phyloP scores from a whole-genome alignment of 306 rosid genomes.

The Pterocarpus macrocarpus region DNA sequence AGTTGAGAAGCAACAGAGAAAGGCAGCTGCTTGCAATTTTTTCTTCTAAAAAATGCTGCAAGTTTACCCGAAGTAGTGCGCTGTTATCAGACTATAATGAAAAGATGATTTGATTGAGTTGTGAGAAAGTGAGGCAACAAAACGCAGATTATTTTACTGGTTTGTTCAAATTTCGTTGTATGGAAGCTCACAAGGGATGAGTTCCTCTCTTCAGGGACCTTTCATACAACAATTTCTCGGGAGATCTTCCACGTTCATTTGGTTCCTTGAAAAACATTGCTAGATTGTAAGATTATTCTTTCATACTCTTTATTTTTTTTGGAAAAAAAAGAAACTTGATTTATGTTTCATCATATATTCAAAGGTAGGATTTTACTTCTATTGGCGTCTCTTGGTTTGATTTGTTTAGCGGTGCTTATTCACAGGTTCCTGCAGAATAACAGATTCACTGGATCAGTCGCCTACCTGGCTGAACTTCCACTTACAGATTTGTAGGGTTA shows the following conservation, averaged over 20 bases:
- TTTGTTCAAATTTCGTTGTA: conserved; percentile 21
- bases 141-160: no score
- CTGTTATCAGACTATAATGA: no score
- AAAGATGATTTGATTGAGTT: no score
- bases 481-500: conserved; percentile 78
- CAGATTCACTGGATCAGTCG: conserved; percentile 79
- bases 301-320: background rate
- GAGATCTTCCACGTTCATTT: conserved; percentile 84
- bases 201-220: conserved; percentile 68
- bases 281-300: conserved; percentile 60
- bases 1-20: no score
- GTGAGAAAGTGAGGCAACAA: background rate
- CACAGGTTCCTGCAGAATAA: conserved; percentile 81
- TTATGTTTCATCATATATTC: conserved; percentile 14
- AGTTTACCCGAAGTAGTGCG: no score
- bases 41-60: no score
- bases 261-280: conserved; percentile 73
- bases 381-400: conserved; percentile 36
- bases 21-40: no score
- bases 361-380: background rate
- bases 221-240: conserved; percentile 72
- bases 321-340: conserved; percentile 13
- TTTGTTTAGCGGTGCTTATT: conserved; percentile 23
- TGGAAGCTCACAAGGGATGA: conserved; percentile 30
- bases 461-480: conserved; percentile 77